Evolutionary conservation across 768 basidiomycete genomes (phyloP), one percentile per base, ranked within the genome.

Genomic region (Suillus ampliporus): DNA sequence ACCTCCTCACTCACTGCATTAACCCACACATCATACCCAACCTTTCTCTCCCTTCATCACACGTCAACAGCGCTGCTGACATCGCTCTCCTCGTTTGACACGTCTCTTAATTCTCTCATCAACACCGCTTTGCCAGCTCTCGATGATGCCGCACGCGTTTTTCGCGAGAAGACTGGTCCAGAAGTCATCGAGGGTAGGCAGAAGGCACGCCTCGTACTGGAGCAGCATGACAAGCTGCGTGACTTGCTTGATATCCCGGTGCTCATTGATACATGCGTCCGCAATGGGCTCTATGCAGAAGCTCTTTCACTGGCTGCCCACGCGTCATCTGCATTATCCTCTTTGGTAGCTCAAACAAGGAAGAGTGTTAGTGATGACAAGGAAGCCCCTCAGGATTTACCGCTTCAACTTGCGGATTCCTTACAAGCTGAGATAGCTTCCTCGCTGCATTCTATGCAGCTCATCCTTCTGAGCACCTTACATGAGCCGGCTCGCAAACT

Each of bases 251-350:
- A 97, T 68, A 85, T 96, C 53, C 95, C 97, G 10, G 81, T 91
- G 57, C 84, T 99, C 35, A 90, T 97, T 71, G 94, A 97, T 72
- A 93, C 94, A 1, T 98, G 95, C 72, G 91, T 97, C 15, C 86
- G 95, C 43, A 95, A 94, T 69, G 94, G 94, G 8, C 91, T 92
- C 76, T 98, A 95, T 78, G 83, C 88, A 58, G 97, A 99, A 72
- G 96, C 95, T 0, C 84, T 99, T 61, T 90, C 94, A 31, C 84
- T 99, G 43, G 84, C 91, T 6, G 79, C 84, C 28, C 95, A 97
- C 74, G 88, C 90, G 0, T 77, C 80, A 46, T 72, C 83, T 17
- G 77, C 90, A 62, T 81, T 78, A 40, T 70, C 71, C 59, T 80
- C 77, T 48, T 52, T 75, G 13, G 28, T 79, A 79, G 58, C 80